Evolutionary conservation across 225 moss, liverwort and hornwort species (phyloP).

Genomic region (Climacium dendroides): DNA sequence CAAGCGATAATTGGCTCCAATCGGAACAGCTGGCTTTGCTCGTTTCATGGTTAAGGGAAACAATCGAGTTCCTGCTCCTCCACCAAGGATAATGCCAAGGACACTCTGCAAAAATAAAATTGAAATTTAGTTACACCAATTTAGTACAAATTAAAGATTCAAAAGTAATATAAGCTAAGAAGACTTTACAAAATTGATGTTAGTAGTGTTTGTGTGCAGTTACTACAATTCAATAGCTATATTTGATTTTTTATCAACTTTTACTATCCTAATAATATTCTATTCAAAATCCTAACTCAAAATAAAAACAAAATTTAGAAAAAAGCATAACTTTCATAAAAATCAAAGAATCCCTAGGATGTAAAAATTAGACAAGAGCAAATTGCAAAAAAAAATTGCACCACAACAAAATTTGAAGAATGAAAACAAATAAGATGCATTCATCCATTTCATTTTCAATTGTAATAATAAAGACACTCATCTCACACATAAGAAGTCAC

Average conservation of each 20-base stretch:
- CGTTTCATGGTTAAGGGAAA: constrained; percentile 82
- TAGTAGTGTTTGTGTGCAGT: background rate
- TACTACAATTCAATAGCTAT: background rate
- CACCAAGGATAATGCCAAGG: constrained; percentile 74
- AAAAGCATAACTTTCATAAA: too few species aligned
- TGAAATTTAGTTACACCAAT: background rate
- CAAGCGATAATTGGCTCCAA: constrained; percentile 76
- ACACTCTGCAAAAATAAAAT: constrained; percentile 22
- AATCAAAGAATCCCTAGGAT: background rate
- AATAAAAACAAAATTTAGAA: background rate
- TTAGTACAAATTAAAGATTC: background rate
- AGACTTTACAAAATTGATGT: background rate
- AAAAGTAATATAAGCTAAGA: background rate
- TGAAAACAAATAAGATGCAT: background rate
- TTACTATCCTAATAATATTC: background rate
- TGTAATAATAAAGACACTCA: background rate
- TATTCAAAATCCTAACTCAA: background rate
- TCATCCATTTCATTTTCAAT: background rate
- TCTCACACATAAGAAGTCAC: background rate
- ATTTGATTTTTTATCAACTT: background rate
- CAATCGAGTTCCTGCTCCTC: constrained; percentile 61
- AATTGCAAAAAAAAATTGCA: background rate
- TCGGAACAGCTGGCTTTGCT: constrained; percentile 70
- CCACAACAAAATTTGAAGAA: background rate
- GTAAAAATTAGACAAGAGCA: background rate